phyloP scores from a whole-genome alignment of 2,329 filamentous ascomycete genomes.

The Diaporthe sp. region DNA sequence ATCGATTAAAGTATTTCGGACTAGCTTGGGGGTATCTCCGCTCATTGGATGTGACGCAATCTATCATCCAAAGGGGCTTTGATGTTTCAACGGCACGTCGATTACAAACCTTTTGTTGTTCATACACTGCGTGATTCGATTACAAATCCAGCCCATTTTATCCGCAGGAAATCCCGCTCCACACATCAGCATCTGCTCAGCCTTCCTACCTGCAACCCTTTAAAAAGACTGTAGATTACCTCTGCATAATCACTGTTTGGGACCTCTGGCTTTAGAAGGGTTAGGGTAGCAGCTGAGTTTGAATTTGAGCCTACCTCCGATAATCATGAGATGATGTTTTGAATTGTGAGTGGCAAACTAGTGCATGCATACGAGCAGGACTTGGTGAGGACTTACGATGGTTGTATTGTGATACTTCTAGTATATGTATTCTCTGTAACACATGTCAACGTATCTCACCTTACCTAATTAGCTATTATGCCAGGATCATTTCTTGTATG shows the following conservation, averaged over 20 bases:
- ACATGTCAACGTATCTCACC: not conserved
- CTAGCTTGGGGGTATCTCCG: slow-evolving; percentile 6
- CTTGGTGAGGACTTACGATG: no score
- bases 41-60: slow-evolving; percentile 12
- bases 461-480: not conserved
- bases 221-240: not conserved
- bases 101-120: slow-evolving; percentile 11
- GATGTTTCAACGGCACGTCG: not conserved
- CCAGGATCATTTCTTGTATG: not conserved
- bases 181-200: not conserved
- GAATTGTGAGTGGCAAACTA: not conserved
- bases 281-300: not conserved
- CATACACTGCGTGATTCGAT: not conserved
- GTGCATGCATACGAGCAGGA: not conserved
- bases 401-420: not conserved
- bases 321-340: not conserved
- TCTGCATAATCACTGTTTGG: not conserved
- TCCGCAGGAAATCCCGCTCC: not conserved
- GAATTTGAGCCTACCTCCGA: not conserved
- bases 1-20: not conserved
- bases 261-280: not conserved
- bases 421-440: not conserved
- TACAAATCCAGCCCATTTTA: not conserved
- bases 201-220: not conserved
- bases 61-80: not conserved